Base-by-base conservation (phyloP, 1,284 basidiomycete species). In the Mycosarcoma mackinlayi region DNA sequence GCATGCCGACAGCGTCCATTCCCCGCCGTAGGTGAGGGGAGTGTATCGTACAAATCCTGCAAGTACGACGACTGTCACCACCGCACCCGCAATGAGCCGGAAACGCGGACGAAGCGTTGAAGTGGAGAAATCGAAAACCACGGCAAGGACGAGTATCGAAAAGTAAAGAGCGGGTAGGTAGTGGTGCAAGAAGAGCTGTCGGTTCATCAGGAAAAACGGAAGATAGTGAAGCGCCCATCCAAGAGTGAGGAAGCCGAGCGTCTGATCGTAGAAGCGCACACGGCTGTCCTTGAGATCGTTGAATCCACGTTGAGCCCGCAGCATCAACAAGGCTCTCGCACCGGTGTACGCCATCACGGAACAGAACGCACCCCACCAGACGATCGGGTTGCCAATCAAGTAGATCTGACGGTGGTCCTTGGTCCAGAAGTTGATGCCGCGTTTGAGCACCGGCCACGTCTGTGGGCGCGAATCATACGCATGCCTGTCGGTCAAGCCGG, bases 121-220 rank as follows among this genome's bases (percentile, higher is more conserved):
- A 0, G 94, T 97, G 33, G 88, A 83, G 38, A 93, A 87, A 83
- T 98, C 96, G 77, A 98, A 97, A 1, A 92, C 86, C 2, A 86
- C 87, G 51, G 90, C 91, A 27, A 87, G 86, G 24, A 94, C 85
- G 9, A 98, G 87, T 72, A 98, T 89, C 19, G 92, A 89, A 80
- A 94, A 98, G 84, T 96, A 98, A 14, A 99, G 86, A 0, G 95
- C 93, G 0, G 94, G 94, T 83, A 97, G 90, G 83, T 98, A 97
- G 85, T 98, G 94, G 82, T 98, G 94, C 25, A 98, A 84, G 88
- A 98, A 98, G 41, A 98, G 88, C 81, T 98, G 95, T 23, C 95
- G 92, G 47, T 88, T 85, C 95, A 98, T 98, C 72, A 96, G 85
- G 87, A 89, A 97, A 87, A 98, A 98, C 10, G 95, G 95, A 79